Conservation (phyloP, 2,329 filamentous ascomycete genomes). For the Dactylellina cionopaga region DNA sequence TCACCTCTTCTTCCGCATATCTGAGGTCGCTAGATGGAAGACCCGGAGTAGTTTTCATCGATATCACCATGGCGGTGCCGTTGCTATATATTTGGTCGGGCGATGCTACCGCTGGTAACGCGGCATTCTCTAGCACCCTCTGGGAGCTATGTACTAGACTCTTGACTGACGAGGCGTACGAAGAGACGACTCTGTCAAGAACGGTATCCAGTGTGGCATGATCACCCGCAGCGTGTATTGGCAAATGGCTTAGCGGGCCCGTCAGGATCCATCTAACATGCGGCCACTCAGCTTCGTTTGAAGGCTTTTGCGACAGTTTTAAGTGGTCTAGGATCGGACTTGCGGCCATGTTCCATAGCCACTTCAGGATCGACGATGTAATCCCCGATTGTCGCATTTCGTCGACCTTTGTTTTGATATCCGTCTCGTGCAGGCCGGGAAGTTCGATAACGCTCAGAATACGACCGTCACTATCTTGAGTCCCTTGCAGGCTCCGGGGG, state of each 20-base stretch:
- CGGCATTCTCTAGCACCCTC: no score
- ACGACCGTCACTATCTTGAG: no score
- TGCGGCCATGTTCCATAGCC: constrained; percentile 9
- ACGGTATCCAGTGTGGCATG: not conserved
- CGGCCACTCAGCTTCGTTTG: not conserved
- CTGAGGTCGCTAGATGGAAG: not conserved
- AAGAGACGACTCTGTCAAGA: constrained; percentile 11
- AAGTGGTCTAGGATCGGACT: not conserved
- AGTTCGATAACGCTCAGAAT: not conserved
- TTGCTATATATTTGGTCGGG: not conserved
- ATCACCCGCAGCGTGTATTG: constrained; percentile 11
- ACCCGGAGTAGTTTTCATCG: constrained; percentile 58
- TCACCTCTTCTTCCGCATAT: not conserved
- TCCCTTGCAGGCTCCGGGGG: no score
- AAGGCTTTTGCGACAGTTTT: not conserved
- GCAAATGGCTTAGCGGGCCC: not conserved
- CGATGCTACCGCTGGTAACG: no score
- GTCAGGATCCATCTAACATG: constrained; percentile 6
- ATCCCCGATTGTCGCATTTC: no score
- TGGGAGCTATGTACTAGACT: not conserved
- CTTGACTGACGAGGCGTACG: constrained; percentile 4
- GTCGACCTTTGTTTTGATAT: no score
- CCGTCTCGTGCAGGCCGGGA: not conserved
- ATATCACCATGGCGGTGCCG: constrained; percentile 57
- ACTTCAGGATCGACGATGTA: not conserved